Conservation (phyloP, 2,329 filamentous ascomycete genomes). For the Neofusicoccum cordaticola region DNA sequence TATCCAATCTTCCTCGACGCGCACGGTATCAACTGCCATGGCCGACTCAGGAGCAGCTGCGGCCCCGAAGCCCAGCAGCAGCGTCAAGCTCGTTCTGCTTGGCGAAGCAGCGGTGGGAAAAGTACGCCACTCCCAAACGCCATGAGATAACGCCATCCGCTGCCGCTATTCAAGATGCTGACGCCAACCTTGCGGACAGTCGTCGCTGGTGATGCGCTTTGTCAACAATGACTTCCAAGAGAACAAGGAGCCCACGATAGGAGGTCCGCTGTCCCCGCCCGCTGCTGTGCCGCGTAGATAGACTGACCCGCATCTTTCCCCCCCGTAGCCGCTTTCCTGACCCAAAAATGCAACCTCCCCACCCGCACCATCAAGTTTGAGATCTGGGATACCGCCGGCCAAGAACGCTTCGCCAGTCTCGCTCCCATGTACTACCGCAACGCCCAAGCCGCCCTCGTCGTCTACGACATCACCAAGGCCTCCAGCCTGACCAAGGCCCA, state of each 20-base stretch:
- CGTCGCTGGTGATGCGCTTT: conserved; percentile 94
- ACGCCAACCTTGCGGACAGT: conserved; percentile 52
- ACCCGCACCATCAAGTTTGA: conserved; percentile 68
- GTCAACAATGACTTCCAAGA: conserved; percentile 99
- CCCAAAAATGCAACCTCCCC: conserved; percentile 96
- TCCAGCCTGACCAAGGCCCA: conserved; percentile 94
- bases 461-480: conserved; percentile 97
- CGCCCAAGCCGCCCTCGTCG: conserved; percentile 92
- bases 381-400: conserved; percentile 97
- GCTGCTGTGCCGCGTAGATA: background rate
- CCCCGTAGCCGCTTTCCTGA: conserved; percentile 82
- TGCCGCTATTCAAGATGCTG: conserved; percentile 14
- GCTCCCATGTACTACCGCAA: conserved; percentile 99
- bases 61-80: conserved; percentile 93
- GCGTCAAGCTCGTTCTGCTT: conserved; percentile 97
- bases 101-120: conserved; percentile 98
- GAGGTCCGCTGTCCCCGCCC: conserved; percentile 59
- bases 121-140: conserved; percentile 53
- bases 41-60: conserved; percentile 65
- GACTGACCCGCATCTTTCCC: background rate
- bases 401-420: conserved; percentile 94
- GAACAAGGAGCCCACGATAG: conserved; percentile 99
- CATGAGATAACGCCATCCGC: conserved; percentile 6
- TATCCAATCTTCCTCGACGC: background rate
- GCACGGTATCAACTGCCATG: conserved; percentile 48